phyloP scores from a whole-genome alignment of 1,139 yeast genomes.

The Pichia terricola region DNA sequence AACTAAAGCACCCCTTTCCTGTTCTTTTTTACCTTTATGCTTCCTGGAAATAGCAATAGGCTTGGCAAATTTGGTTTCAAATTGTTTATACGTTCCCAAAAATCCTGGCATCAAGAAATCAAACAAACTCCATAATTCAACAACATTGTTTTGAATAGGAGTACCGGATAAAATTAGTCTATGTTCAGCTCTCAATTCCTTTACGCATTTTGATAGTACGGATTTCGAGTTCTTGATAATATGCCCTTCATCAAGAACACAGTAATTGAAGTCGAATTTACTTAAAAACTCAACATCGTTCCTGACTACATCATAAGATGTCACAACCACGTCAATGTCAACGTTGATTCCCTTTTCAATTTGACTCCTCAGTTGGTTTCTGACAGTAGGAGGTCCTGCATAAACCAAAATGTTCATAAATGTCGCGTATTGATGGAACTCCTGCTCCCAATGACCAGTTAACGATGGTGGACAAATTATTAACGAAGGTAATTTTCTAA shows the following conservation, averaged over 20 bases:
- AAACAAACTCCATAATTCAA: slow-evolving; percentile 89
- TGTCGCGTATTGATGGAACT: slow-evolving; percentile 83
- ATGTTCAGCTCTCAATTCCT: slow-evolving; percentile 75
- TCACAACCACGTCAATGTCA: slow-evolving; percentile 70
- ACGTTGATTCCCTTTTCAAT: slow-evolving; percentile 5
- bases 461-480: slow-evolving; percentile 94
- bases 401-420: slow-evolving; percentile 74
- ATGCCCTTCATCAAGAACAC: slow-evolving; percentile 97
- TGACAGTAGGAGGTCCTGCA: slow-evolving; percentile 83
- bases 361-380: slow-evolving; percentile 42
- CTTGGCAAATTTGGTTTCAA: slow-evolving; percentile 91
- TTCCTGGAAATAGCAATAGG: slow-evolving; percentile 94
- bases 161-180: slow-evolving; percentile 90
- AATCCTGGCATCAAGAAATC: slow-evolving; percentile 99
- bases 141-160: slow-evolving; percentile 87
- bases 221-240: slow-evolving; percentile 88
- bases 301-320: slow-evolving; percentile 93
- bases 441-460: slow-evolving; percentile 99
- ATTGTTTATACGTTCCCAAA: slow-evolving; percentile 87
- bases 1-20: slow-evolving; percentile 95
- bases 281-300: slow-evolving; percentile 69
- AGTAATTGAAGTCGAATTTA: slow-evolving; percentile 71
- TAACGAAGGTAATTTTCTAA: slow-evolving; percentile 69
- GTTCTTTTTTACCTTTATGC: slow-evolving; percentile 88
- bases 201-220: slow-evolving; percentile 82